These are phyloP conservation scores for Stachybotrys chlorohalonatus DNA, from an alignment of 2,329 filamentous ascomycete genomes.

Conservation along the genomic window DNA sequence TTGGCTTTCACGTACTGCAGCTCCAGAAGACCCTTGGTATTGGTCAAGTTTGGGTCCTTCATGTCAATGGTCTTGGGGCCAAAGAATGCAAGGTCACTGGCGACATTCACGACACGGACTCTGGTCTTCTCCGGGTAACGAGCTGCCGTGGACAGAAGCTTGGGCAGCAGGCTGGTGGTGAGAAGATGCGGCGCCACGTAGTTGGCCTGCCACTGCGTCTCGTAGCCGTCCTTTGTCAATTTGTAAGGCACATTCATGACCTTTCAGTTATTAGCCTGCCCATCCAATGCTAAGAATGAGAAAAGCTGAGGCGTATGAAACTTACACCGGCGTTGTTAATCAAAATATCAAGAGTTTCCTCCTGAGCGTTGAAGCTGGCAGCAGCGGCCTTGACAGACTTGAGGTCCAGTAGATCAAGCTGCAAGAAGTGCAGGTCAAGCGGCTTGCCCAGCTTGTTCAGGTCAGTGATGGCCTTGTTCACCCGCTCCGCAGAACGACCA, in stretches of 20 bases:
- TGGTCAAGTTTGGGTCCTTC: neutral
- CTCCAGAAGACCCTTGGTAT: neutral
- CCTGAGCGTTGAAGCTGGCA: slow-evolving; percentile 7
- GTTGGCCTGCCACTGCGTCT: slow-evolving; percentile 13
- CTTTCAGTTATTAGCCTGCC: slow-evolving; percentile 6
- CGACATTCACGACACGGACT: slow-evolving; percentile 13
- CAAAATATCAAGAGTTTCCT: slow-evolving; percentile 9
- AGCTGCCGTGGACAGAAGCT: slow-evolving; percentile 7
- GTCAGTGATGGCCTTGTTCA: slow-evolving; percentile 10
- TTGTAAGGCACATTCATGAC: slow-evolving; percentile 12
- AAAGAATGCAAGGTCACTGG: slow-evolving; percentile 10
- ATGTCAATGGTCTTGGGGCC: slow-evolving; percentile 11
- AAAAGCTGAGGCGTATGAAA: neutral
- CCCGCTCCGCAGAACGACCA: slow-evolving; percentile 9
- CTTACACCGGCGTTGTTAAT: slow-evolving; percentile 13
- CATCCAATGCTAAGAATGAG: neutral
- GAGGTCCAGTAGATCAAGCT: slow-evolving; percentile 12
- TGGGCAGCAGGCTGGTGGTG: slow-evolving; percentile 9
- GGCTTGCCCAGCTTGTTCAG: slow-evolving; percentile 6
- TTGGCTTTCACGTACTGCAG: neutral
- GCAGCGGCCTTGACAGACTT: slow-evolving; percentile 9
- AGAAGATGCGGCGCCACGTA: slow-evolving; percentile 11
- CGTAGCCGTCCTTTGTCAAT: slow-evolving; percentile 10
- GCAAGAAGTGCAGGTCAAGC: slow-evolving; percentile 12
- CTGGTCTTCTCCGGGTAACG: slow-evolving; percentile 5